Evolutionary conservation across 257 asterid species (phyloP).

Genomic region (Ocimum tenuiflorum): DNA sequence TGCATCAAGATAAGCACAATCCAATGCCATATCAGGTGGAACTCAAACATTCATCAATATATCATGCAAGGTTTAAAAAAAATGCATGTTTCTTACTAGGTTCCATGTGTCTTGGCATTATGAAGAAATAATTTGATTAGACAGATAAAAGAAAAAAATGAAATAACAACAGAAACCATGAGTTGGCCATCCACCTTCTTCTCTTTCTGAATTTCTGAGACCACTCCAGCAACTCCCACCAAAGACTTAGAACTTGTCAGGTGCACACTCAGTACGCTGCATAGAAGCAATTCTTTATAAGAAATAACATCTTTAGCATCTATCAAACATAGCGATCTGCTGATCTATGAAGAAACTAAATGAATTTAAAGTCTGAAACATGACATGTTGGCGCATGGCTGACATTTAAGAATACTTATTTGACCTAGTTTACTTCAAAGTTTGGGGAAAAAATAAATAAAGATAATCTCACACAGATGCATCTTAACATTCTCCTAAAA

Average conservation of each 20-base stretch:
- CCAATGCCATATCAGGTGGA: slow-evolving; percentile 6
- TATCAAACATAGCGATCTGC: neutral
- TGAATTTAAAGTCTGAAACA: neutral
- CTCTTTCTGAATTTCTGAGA: slow-evolving; percentile 87
- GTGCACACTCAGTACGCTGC: slow-evolving; percentile 87
- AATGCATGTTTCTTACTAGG: neutral
- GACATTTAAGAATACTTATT: neutral
- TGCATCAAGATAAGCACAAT: neutral
- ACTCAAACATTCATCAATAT: neutral
- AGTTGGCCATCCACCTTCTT: slow-evolving; percentile 54
- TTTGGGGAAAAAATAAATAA: neutral
- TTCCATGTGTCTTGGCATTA: slow-evolving; percentile 3
- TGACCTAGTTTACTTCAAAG: neutral
- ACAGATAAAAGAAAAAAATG: slow-evolving; percentile 12
- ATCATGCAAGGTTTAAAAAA: neutral
- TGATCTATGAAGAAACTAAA: neutral
- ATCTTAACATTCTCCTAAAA: neutral
- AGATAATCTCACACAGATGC: neutral
- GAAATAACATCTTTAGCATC: slow-evolving; percentile 14
- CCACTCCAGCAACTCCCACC: slow-evolving; percentile 88
- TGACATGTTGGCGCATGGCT: neutral
- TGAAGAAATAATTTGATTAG: neutral
- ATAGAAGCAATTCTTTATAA: slow-evolving; percentile 6
- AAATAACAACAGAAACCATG: slow-evolving; percentile 5
- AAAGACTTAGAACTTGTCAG: slow-evolving; percentile 94